These are phyloP conservation scores for Pyrus bretschneideri DNA, from an alignment of 306 rosid genomes.

Conservation along the genomic window DNA sequence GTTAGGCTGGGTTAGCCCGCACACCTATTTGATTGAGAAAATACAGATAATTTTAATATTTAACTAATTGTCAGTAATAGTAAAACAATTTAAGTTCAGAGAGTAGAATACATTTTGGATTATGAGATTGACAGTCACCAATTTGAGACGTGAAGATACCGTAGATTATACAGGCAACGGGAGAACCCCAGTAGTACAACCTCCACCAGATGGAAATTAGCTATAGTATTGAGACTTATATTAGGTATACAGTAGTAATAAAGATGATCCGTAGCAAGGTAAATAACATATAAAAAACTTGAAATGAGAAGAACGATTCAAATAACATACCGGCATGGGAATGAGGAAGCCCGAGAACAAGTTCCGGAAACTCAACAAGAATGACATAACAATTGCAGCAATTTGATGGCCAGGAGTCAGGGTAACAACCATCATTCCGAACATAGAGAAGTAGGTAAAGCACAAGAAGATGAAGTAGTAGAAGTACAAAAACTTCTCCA, in stretches of 20 bases:
- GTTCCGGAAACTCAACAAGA: slow-evolving; percentile 18
- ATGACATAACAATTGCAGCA: slow-evolving; percentile 55
- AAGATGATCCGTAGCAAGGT: not conserved
- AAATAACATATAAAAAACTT: too few relatives aligned
- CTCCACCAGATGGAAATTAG: slow-evolving; percentile 72
- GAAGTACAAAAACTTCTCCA: slow-evolving; percentile 50
- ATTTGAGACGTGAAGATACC: slow-evolving; percentile 54
- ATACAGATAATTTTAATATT: too few relatives aligned
- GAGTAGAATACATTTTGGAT: too few relatives aligned
- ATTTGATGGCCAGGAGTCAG: slow-evolving; percentile 60
- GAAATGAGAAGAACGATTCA: not conserved
- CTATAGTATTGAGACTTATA: slow-evolving; percentile 18
- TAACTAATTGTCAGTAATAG: too few relatives aligned
- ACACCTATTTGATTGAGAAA: too few relatives aligned
- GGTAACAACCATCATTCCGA: slow-evolving; percentile 71
- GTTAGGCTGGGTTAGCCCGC: too few relatives aligned
- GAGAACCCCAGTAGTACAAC: slow-evolving; percentile 75
- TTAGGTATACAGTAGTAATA: not conserved
- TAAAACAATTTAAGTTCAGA: too few relatives aligned
- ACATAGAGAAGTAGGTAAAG: slow-evolving; percentile 60
- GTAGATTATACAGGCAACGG: slow-evolving; percentile 68
- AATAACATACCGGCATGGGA: too few relatives aligned
- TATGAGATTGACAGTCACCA: slow-evolving; percentile 20
- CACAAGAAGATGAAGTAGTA: slow-evolving; percentile 64
- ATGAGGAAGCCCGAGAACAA: too few relatives aligned